A percentile compares a stretch with the other conserved stretches of the same genome.
phyloP scores from a whole-genome alignment of 495 filamentous ascomycete species.

The Oidiodendron maius region DNA sequence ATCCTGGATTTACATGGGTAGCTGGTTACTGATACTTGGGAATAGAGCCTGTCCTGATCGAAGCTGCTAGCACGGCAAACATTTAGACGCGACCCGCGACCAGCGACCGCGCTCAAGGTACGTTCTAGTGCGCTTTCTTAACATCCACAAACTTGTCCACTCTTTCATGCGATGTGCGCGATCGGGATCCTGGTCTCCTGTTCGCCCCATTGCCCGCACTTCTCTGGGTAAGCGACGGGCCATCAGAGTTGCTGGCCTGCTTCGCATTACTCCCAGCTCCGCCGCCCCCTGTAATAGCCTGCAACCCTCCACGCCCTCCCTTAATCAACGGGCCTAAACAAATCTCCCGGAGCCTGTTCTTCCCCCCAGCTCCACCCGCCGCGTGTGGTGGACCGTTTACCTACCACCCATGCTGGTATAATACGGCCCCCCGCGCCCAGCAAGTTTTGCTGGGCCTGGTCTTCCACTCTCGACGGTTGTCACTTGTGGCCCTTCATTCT shows the following conservation, averaged over 20 bases:
- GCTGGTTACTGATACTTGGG: slow-evolving; percentile 4
- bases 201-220: background rate
- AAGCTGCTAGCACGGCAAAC: background rate
- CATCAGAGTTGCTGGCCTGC: slow-evolving; percentile 14
- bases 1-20: slow-evolving; percentile 10
- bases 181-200: slow-evolving; percentile 8
- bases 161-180: slow-evolving; percentile 16
- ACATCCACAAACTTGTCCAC: slow-evolving; percentile 7
- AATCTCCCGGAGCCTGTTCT: slow-evolving; percentile 23
- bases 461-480: slow-evolving; percentile 17
- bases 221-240: slow-evolving; percentile 18
- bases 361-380: slow-evolving; percentile 2
- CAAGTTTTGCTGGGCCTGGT: slow-evolving; percentile 18
- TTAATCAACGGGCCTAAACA: too few relatives aligned
- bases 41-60: slow-evolving; percentile 4
- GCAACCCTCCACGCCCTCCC: slow-evolving; percentile 18
- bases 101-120: slow-evolving; percentile 12
- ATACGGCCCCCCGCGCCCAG: slow-evolving; percentile 18
- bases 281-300: slow-evolving; percentile 8
- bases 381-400: slow-evolving; percentile 8
- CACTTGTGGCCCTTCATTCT: slow-evolving; percentile 10
- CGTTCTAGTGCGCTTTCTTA: slow-evolving; percentile 12
- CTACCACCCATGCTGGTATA: slow-evolving; percentile 25
- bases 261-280: slow-evolving; percentile 17
- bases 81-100: background rate